These are phyloP conservation scores for Trifolium fragiferum DNA, from an alignment of 306 rosid species.

Conservation along the genomic window DNA sequence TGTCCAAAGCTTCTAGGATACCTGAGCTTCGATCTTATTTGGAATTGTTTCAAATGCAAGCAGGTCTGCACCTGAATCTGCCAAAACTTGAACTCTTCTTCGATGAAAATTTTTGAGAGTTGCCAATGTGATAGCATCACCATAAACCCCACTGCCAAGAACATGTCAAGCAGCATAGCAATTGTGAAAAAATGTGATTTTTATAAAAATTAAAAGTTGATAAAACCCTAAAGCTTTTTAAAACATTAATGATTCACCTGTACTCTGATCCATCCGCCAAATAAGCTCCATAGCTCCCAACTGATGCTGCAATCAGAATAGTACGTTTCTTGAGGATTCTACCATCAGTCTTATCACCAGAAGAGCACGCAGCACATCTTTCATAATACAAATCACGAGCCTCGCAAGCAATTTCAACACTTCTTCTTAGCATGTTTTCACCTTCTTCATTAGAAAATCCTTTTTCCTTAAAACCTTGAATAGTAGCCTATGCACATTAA, in stretches of 20 bases:
- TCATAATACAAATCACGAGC: constrained; percentile 54
- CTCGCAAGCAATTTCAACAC: constrained; percentile 61
- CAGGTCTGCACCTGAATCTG: constrained; percentile 60
- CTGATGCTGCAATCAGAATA: constrained; percentile 57
- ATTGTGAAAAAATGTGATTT: constrained; percentile 7
- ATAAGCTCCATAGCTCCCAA: constrained; percentile 72
- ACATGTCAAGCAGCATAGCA: constrained; percentile 29
- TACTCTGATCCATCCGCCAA: constrained; percentile 72
- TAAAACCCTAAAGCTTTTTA: constrained; percentile 17
- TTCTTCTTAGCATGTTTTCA: constrained; percentile 53
- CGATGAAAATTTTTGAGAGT: constrained; percentile 58
- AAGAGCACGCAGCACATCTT: constrained; percentile 46
- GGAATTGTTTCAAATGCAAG: constrained; percentile 69
- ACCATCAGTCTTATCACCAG: constrained; percentile 30
- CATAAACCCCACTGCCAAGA: constrained; percentile 56
- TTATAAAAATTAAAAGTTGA: constrained; percentile 6
- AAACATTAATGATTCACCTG: constrained; percentile 47
- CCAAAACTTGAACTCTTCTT: constrained; percentile 67
- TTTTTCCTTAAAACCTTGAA: constrained; percentile 61
- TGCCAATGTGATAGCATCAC: constrained; percentile 50
- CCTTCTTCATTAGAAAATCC: constrained; percentile 54
- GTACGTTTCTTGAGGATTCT: constrained; percentile 49
- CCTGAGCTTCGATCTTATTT: constrained; percentile 68
- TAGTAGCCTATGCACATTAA: constrained; percentile 54
- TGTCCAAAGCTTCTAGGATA: constrained; percentile 40